Evolutionary conservation across 345 rosid species (phyloP), one percentile per base, ranked within the genome.

Genomic region (Gynandropsis gynandra): DNA sequence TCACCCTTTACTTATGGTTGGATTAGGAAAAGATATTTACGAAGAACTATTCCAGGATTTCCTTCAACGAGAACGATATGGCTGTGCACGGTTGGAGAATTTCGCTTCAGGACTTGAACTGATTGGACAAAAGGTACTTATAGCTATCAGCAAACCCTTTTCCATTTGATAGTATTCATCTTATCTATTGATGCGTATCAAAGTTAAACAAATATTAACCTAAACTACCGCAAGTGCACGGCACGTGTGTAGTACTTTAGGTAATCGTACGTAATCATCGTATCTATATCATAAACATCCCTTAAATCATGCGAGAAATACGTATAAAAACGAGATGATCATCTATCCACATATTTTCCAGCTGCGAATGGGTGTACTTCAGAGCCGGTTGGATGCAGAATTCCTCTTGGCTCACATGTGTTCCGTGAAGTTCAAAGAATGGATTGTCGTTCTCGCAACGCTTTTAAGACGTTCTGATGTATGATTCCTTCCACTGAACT

Each of bases 361-460:
- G 98, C 88, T 92, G 70, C 88, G 84, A 79, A 92, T 92, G 98
- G 82, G 70, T 66, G 80, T 72, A n/a, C 65, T 92, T 68, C 98
- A 92, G 67, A 82, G 95, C 72, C 75, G 88, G 65, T 56, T 92
- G 64, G 98, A 82, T 67, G 98, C 98, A 14, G 95, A 92, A 66
- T 92, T 87, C 67, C 88, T 92, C 41, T 64, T 92, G 78, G 93
- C 95, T 65, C 95, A 92, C 66, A 85, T 92, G 98, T 92, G 98
- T 64, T 92, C 97, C 5, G 95, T 87, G 38, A 92, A 92, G 76
- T 92, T 87, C 72, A 92, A 87, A 72, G 97, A 92, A 64, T 92
- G 98, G 98, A 87, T 92, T 57, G 95, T 92, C 69, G 95, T 87
- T 59, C 81, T 92, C 24, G 97, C 98, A 42, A 92, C 98, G 14